Percentiles rank a stretch among this genome's conserved stretches.
Conservation (phyloP, 352 stramenopile genomes). For the Globisporangium cederbergense region DNA sequence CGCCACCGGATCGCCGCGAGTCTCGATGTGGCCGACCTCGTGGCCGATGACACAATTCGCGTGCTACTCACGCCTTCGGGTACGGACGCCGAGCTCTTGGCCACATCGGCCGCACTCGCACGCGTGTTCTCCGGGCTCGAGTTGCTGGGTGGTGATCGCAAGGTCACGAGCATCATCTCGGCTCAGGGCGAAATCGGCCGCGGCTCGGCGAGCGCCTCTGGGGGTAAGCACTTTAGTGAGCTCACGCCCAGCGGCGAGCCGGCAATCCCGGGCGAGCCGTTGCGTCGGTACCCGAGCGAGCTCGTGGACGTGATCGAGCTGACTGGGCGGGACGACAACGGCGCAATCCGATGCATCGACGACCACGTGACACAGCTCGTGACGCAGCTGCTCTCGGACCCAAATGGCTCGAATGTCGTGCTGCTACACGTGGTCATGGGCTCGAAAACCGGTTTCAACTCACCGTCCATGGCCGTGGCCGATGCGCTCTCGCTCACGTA, state of each 20-base stretch:
- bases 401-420: conserved; percentile 53
- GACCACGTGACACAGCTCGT: conserved; percentile 40
- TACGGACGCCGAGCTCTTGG: conserved; percentile 84
- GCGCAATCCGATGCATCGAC: conserved; percentile 50
- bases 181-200: conserved; percentile 83
- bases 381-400: conserved; percentile 35
- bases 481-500: conserved; percentile 51
- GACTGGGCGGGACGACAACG: conserved; percentile 48
- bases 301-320: conserved; percentile 68
- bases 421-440: conserved; percentile 85
- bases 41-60: conserved; percentile 45
- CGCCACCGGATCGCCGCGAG: conserved; percentile 56
- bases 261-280: conserved; percentile 31
- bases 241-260: conserved; percentile 68
- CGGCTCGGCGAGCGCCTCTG: conserved; percentile 69
- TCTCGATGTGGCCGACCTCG: conserved; percentile 48
- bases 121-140: conserved; percentile 52
- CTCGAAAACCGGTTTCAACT: conserved; percentile 83
- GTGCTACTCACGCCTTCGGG: conserved; percentile 80
- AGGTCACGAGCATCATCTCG: conserved; percentile 81
- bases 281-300: conserved; percentile 57
- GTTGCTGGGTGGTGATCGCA: conserved; percentile 29
- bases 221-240: conserved; percentile 80
- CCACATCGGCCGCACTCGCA: conserved; percentile 63
- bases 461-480: conserved; percentile 64